These are phyloP conservation scores for Amanita pseudoporphyria DNA, from an alignment of 768 basidiomycete species.

Conservation along the genomic window DNA sequence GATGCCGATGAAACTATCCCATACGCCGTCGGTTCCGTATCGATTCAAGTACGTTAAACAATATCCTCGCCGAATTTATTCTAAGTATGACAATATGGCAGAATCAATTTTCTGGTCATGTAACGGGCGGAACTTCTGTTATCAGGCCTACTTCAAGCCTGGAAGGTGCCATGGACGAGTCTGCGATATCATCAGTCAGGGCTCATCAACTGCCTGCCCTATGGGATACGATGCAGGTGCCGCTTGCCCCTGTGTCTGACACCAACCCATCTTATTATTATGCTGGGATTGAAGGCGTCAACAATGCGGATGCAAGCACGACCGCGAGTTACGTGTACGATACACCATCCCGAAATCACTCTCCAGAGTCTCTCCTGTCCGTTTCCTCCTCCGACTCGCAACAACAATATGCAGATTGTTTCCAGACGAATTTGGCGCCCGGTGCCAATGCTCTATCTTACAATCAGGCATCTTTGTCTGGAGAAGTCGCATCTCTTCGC, in stretches of 20 bases:
- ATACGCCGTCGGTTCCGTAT: constrained; percentile 23
- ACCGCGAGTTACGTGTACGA: background rate
- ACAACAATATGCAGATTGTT: constrained; percentile 7
- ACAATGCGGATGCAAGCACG: background rate
- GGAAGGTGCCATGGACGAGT: constrained; percentile 56
- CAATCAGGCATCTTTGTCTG: background rate
- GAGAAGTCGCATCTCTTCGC: constrained; percentile 40
- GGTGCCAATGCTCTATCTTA: constrained; percentile 1
- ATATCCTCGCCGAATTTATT: background rate
- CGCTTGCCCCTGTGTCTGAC: background rate
- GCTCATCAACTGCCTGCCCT: background rate
- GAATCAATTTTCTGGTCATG: background rate
- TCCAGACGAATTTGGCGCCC: background rate
- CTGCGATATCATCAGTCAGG: constrained; percentile 19
- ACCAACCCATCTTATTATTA: constrained; percentile 1
- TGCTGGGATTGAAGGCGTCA: background rate
- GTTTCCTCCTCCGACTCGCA: constrained; percentile 17
- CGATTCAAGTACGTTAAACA: constrained; percentile 22
- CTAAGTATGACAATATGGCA: background rate
- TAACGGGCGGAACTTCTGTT: constrained; percentile 20
- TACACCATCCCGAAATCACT: constrained; percentile 19
- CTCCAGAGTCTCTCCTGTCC: constrained; percentile 32
- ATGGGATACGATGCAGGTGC: background rate
- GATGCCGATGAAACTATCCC: constrained; percentile 26
- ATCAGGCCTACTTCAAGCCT: constrained; percentile 41